Evolutionary conservation across 2,329 filamentous ascomycete species (phyloP).

Genomic region (Aspergillus sergii): DNA sequence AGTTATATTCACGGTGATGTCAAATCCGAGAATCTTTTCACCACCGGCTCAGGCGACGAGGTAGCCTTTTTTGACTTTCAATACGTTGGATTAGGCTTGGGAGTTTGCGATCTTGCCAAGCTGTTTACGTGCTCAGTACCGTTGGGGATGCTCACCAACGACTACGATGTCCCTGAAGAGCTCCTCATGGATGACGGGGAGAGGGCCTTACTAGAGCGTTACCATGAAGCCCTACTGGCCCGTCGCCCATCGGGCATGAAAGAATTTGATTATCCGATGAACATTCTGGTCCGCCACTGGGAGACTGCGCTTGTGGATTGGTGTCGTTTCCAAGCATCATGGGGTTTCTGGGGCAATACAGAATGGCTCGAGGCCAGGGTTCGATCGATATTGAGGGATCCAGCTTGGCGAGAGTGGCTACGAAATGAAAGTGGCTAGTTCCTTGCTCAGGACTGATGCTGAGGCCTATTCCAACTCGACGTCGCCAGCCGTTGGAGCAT

Average conservation of each 20-base stretch:
- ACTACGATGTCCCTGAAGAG: conserved; percentile 35
- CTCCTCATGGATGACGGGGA: conserved; percentile 58
- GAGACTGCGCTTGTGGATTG: conserved; percentile 69
- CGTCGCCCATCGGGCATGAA: conserved; percentile 43
- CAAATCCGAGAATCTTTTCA: conserved; percentile 70
- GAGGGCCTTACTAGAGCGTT: conserved; percentile 53
- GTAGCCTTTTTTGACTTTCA: conserved; percentile 72
- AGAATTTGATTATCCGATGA: conserved; percentile 47
- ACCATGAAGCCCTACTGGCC: conserved; percentile 34
- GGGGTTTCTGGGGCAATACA: conserved; percentile 65
- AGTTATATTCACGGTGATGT: conserved; percentile 70
- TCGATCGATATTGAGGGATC: conserved; percentile 51
- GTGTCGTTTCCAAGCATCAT: conserved; percentile 63
- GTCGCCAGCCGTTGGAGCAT: background rate
- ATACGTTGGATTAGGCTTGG: conserved; percentile 65
- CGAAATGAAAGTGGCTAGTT: background rate
- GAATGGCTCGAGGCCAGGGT: conserved; percentile 61
- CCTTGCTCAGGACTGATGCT: background rate
- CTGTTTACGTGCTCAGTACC: conserved; percentile 69
- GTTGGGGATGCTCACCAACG: conserved; percentile 51
- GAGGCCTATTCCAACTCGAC: background rate
- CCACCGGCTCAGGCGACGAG: conserved; percentile 49
- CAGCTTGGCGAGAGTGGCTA: conserved; percentile 52
- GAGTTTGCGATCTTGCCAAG: conserved; percentile 68
- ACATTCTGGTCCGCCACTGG: conserved; percentile 61